phyloP scores from a whole-genome alignment of 495 filamentous ascomycete genomes.

The Bathelium albidoporum region DNA sequence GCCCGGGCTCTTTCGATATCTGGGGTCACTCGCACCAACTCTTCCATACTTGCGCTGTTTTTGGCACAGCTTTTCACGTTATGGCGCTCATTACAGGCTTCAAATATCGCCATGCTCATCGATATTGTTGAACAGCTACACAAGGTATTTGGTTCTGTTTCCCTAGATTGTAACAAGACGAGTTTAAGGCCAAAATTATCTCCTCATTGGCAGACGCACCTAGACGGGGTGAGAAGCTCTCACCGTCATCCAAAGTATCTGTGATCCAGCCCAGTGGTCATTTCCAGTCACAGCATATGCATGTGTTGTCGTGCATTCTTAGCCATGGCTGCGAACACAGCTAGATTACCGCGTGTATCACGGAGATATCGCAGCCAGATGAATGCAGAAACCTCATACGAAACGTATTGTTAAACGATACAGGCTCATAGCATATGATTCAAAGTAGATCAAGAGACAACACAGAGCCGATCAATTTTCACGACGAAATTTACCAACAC shows the following conservation, averaged over 20 bases:
- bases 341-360: no score
- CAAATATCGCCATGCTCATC: background rate
- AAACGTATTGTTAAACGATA: no score
- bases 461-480: no score
- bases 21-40: background rate
- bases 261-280: background rate
- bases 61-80: background rate
- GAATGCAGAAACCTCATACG: no score
- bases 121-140: background rate
- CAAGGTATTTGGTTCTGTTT: background rate
- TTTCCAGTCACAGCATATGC: no score
- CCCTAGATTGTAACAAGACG: background rate
- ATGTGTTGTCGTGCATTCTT: no score
- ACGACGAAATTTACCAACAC: no score
- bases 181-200: background rate
- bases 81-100: background rate
- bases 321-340: no score
- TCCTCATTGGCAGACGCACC: background rate
- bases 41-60: background rate
- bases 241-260: background rate
- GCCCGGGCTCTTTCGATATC: conserved; percentile 6
- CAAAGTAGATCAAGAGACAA: no score
- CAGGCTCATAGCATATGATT: no score
- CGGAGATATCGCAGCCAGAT: no score
- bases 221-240: background rate